Evolutionary conservation across 805 yeast genomes (phyloP), one percentile per base, ranked within the genome.

Genomic region (Candida adriatica): DNA sequence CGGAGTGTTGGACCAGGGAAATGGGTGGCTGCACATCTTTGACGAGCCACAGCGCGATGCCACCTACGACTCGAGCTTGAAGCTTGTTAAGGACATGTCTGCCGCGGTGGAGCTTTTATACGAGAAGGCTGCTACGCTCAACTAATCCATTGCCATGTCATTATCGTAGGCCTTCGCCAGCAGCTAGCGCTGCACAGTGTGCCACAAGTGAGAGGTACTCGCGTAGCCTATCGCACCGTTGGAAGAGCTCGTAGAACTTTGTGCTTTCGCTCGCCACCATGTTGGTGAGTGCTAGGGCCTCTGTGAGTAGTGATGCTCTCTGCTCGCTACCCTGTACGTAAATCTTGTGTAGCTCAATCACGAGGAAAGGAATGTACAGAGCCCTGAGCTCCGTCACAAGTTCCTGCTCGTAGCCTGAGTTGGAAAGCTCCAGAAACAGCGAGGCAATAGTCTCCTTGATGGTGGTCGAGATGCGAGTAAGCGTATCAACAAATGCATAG

Each of bases 1-100:
- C 53, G 99, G 98, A 29, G 97, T 92, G 22, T 68, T 92, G 46
- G 98, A 92, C 58, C 99, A 92, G 64, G 97, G 97, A 28, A 88
- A 88, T 55, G 98, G 98, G 7, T 92, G 96, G 95, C 70, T 92
- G 48, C 79, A 86, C 44, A 75, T 92, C 37, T 92, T 84, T 52
- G 94, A 86, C 37, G 83, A 87, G 54, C 95, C 95, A 25, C 76
- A 74, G 51, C 75, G 77, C 40, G 97, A 92, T 58, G 83, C 83
- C 24, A 79, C 94, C 30, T 92, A 90, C 53, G 92, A 81, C 42
- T 77, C 90, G 33, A 81, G 94, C 26, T 71, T 90, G 45, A 92
- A 84, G 36, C 75, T 94, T 45, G 76, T 94, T 30, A 83, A 82
- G 55, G 82, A 84, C 53, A 77, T 92, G 76, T 80, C 92, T 17